Percentiles rank a stretch among this genome's conserved stretches.
Conservation (phyloP, 495 filamentous ascomycete genomes). For the Usnea hakonensis region DNA sequence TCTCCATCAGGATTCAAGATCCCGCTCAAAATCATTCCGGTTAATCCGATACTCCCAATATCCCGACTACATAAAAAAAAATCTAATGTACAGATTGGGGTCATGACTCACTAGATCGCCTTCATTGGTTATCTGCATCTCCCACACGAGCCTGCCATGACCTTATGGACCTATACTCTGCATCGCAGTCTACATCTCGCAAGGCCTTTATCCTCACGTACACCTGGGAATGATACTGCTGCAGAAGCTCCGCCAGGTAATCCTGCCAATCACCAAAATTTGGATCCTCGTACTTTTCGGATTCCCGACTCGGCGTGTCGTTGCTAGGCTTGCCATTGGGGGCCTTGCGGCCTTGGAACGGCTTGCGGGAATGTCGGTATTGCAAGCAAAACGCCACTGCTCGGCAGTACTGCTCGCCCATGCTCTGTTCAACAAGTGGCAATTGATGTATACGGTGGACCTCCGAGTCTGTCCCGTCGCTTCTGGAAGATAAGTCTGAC, state of each 20-base stretch:
- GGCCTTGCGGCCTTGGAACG: too few relatives aligned
- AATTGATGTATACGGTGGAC: neutral
- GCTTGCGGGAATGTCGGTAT: slow-evolving; percentile 4
- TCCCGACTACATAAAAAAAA: too few relatives aligned
- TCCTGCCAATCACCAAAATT: slow-evolving; percentile 1
- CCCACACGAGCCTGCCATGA: neutral
- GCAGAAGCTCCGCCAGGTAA: slow-evolving; percentile 7
- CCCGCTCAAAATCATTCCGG: neutral
- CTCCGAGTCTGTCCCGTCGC: neutral
- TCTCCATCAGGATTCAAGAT: neutral
- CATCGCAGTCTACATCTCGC: too few relatives aligned
- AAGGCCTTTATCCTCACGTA: too few relatives aligned
- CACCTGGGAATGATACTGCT: slow-evolving; percentile 15
- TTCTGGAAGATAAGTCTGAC: neutral
- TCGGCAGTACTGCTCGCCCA: slow-evolving; percentile 13
- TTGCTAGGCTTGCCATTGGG: too few relatives aligned
- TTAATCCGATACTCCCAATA: too few relatives aligned
- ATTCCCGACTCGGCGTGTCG: too few relatives aligned
- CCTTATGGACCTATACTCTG: neutral
- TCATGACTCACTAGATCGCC: too few relatives aligned
- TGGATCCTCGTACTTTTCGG: slow-evolving; percentile 14
- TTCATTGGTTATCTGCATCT: too few relatives aligned
- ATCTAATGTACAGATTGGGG: too few relatives aligned
- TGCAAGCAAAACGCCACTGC: slow-evolving; percentile 15
- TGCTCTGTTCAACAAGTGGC: slow-evolving; percentile 10